phyloP scores from a whole-genome alignment of 192 early-diverging fungal genomes.

The Hyaloraphidium curvatum region DNA sequence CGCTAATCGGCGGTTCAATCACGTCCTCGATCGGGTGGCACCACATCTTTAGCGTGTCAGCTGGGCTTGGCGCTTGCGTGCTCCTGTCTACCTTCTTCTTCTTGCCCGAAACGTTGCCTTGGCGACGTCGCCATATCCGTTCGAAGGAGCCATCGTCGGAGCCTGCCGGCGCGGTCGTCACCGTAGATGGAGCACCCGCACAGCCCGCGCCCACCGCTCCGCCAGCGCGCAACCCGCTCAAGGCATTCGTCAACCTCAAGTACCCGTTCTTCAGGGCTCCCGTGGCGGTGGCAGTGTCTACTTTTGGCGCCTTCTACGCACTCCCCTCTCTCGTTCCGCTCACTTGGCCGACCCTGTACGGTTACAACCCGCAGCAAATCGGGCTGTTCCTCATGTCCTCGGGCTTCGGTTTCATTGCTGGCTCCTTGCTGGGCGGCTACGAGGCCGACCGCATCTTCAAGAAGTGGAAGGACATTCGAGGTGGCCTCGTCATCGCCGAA shows the following conservation, averaged over 20 bases:
- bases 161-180: no score
- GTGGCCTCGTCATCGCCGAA: neutral
- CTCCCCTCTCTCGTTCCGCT: conserved; percentile 1
- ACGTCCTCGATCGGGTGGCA: neutral
- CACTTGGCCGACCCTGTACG: neutral
- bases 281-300: no score
- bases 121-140: no score
- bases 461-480: neutral
- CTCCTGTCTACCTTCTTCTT: neutral
- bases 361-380: neutral
- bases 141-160: no score
- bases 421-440: neutral
- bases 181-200: no score
- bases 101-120: neutral
- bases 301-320: no score
- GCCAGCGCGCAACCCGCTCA: conserved; percentile 1
- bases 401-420: neutral
- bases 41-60: neutral
- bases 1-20: neutral
- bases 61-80: neutral
- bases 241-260: neutral
- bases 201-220: neutral
- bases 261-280: neutral
- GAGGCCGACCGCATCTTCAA: neutral
- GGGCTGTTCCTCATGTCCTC: neutral